These are phyloP conservation scores for Coemansia sp. DNA, from an alignment of 192 early-diverging fungal species.

Conservation along the genomic window DNA sequence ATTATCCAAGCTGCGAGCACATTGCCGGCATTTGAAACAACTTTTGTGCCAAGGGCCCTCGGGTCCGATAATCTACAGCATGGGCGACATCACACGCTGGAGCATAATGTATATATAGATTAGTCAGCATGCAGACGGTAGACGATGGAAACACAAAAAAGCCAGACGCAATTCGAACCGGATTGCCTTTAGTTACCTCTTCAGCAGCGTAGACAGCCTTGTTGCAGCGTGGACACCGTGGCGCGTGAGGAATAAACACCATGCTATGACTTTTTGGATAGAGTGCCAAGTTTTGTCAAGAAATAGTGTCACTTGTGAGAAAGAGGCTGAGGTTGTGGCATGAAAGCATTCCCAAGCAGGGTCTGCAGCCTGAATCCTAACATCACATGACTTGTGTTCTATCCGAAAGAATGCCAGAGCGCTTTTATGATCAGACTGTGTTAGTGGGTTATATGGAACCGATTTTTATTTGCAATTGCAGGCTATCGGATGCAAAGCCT, in stretches of 20 bases:
- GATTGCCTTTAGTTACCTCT: constrained; percentile 26
- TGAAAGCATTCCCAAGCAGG: not conserved
- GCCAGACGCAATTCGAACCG: not conserved
- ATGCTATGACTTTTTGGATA: constrained; percentile 5
- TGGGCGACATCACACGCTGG: not conserved
- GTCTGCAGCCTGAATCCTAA: not conserved
- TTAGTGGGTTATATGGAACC: no score
- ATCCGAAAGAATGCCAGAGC: not conserved
- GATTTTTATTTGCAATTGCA: no score
- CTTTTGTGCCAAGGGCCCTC: constrained; percentile 50
- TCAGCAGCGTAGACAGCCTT: constrained; percentile 55
- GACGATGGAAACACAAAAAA: not conserved
- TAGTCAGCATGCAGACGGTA: not conserved
- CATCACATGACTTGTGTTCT: not conserved
- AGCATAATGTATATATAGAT: not conserved
- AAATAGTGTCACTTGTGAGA: not conserved
- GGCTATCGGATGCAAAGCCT: no score
- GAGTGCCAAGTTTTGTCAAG: not conserved
- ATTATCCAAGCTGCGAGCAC: constrained; percentile 28
- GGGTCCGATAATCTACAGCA: constrained; percentile 44
- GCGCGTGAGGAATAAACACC: constrained; percentile 35
- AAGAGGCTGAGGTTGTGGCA: not conserved
- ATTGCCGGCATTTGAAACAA: constrained; percentile 48
- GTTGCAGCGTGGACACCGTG: constrained; percentile 55
- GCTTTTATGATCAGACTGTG: no score